phyloP scores from a whole-genome alignment of 176 grass and related monocot genomes.

The Pontederia paniculata region DNA sequence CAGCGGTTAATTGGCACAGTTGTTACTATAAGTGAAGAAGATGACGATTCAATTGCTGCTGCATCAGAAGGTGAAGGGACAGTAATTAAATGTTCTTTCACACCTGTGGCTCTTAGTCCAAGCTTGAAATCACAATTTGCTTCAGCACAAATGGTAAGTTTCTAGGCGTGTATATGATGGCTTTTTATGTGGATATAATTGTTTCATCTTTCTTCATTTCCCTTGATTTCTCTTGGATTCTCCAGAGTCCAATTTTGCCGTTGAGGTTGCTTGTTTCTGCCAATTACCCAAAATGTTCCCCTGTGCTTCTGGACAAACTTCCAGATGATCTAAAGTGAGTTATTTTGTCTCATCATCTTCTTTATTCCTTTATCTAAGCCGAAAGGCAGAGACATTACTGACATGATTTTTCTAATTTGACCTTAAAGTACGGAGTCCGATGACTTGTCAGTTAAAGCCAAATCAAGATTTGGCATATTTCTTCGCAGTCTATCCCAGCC shows the following conservation, averaged over 20 bases:
- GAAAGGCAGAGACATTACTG: not conserved
- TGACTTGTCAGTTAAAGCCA: conserved; percentile 69
- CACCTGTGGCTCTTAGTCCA: conserved; percentile 74
- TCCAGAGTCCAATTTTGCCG: conserved; percentile 84
- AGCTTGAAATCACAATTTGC: conserved; percentile 77
- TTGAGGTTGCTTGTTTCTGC: conserved; percentile 87
- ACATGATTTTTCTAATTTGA: conserved; percentile 1
- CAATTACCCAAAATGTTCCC: conserved; percentile 86
- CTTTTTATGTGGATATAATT: conserved; percentile 10
- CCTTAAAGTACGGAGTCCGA: conserved; percentile 43
- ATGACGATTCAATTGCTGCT: conserved; percentile 39
- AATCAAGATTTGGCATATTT: conserved; percentile 48
- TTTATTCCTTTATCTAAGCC: not conserved
- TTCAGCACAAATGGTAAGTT: conserved; percentile 67
- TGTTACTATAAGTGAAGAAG: conserved; percentile 60
- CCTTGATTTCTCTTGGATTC: too few species aligned
- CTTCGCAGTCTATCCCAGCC: conserved; percentile 62
- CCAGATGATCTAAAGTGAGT: conserved; percentile 68
- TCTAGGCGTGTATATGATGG: not conserved
- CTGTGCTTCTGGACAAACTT: conserved; percentile 80
- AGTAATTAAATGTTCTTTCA: conserved; percentile 87
- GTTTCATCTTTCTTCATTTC: too few species aligned
- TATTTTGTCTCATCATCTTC: not conserved
- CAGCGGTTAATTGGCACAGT: conserved; percentile 79
- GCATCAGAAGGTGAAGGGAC: conserved; percentile 63